Evolutionary conservation across 139 green algal genomes (phyloP).

Genomic region (Nannochloris sp.): DNA sequence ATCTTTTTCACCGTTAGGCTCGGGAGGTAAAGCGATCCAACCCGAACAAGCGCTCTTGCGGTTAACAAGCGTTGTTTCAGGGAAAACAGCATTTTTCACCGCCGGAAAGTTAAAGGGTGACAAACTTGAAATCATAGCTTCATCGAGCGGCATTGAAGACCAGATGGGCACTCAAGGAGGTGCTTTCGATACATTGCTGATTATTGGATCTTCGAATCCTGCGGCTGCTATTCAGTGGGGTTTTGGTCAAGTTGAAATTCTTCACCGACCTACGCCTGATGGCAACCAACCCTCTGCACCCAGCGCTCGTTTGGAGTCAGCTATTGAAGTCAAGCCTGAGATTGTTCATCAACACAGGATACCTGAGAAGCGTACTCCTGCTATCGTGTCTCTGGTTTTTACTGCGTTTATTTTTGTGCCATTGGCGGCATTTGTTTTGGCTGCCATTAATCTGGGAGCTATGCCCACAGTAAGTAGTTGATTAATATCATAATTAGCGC

Average conservation of each 20-base stretch:
- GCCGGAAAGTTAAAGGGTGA: background rate
- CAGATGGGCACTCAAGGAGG: constrained; percentile 24
- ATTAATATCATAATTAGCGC: too few species aligned
- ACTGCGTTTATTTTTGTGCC: constrained; percentile 24
- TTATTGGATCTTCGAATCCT: constrained; percentile 29
- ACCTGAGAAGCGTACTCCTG: constrained; percentile 30
- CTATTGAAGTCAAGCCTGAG: constrained; percentile 34
- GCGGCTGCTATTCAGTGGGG: constrained; percentile 6
- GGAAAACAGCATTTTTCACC: background rate
- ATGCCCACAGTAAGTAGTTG: constrained; percentile 34
- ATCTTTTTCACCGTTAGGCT: background rate
- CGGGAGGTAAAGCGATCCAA: background rate
- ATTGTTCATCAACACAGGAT: constrained; percentile 34
- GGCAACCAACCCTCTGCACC: constrained; percentile 1
- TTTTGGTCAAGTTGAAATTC: constrained; percentile 25
- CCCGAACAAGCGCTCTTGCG: background rate
- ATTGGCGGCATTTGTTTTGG: constrained; percentile 15
- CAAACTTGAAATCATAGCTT: background rate
- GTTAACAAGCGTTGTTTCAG: background rate
- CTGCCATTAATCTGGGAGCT: constrained; percentile 11
- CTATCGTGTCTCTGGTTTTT: constrained; percentile 28
- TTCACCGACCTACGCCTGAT: background rate
- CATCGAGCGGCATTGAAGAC: background rate
- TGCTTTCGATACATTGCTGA: constrained; percentile 22
- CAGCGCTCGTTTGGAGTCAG: constrained; percentile 16